Base-by-base conservation (phyloP, 805 yeast species). In the Candida nemodendra region DNA sequence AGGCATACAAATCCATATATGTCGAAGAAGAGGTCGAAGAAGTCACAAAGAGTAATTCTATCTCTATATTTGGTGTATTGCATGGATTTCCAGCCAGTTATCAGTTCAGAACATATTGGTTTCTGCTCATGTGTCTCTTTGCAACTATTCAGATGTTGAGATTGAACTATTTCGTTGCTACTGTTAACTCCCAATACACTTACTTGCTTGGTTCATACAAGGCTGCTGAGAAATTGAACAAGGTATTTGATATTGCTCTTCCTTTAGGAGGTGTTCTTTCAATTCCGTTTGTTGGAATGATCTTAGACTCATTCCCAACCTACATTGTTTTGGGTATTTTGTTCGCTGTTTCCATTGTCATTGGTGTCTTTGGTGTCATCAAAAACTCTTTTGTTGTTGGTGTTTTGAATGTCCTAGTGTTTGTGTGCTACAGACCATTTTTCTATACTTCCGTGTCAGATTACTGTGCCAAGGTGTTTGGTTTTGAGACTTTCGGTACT, bases 391-490 rank as follows among this genome's bases (percentile, higher is more conserved):
- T 62, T 38, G n/a, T 44, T 18, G 46, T 69, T 2, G 79, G 78
- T 38, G 39, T 73, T 7, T 30, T 72, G 33, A 69, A 73, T 44
- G 71, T 76, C 21, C 51, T 67, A 26, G 35, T 75, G 14, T 76
- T 76, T 53, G 79, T 74, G 25, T 67, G 65, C 25, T 76, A 71
- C 61, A 66, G 81, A 54, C 81, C 81, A 25, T 74, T 76, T 47
- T 76, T 74, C 57, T 76, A 76, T 53, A 75, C 81, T n/a, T 65
- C 78, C 2, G 62, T 76, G 26, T 69, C 77, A 3, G 81, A 76
- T 52, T 72, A 67, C 51, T 76, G 81, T 51, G 79, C 84, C 18
- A 80, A 79, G 55, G 79, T 74, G 32, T 79, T 78, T 55, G 83
- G 84, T 1, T 70, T 73, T 46, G 79, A 76, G 50, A 74, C 81